Evolutionary conservation across 805 yeast species (phyloP).

Genomic region (Limtongia smithiae): DNA sequence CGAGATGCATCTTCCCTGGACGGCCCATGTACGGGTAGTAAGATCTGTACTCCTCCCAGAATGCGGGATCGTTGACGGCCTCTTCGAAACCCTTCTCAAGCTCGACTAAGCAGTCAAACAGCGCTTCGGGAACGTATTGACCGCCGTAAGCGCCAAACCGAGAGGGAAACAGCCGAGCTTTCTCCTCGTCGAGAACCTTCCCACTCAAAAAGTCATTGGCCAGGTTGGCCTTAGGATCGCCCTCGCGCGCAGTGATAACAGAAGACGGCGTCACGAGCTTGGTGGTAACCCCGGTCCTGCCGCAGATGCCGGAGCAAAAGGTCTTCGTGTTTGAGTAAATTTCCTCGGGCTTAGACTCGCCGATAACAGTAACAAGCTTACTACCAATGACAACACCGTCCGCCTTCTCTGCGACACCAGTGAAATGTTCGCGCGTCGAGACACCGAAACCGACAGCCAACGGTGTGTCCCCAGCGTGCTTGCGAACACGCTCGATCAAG

Average conservation of each 20-base stretch:
- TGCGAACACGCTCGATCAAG: constrained; percentile 71
- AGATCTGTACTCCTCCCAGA: constrained; percentile 88
- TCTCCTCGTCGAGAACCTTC: constrained; percentile 11
- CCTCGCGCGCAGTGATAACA: constrained; percentile 32
- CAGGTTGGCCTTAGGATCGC: constrained; percentile 38
- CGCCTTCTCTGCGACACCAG: constrained; percentile 70
- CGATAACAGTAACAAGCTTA: constrained; percentile 67
- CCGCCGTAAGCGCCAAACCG: constrained; percentile 97
- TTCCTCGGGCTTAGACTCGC: constrained; percentile 56
- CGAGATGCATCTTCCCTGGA: constrained; percentile 88
- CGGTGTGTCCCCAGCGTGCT: constrained; percentile 70
- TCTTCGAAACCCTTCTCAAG: constrained; percentile 82
- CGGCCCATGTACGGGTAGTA: constrained; percentile 93
- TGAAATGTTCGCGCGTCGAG: constrained; percentile 85
- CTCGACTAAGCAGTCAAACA: constrained; percentile 86
- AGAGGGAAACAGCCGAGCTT: constrained; percentile 44
- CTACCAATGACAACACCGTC: constrained; percentile 98
- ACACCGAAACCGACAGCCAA: constrained; percentile 98
- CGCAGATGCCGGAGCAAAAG: constrained; percentile 43
- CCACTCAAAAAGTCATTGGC: constrained; percentile 22
- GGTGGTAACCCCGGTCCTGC: constrained; percentile 10
- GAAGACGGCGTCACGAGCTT: constrained; percentile 26
- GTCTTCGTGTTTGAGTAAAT: constrained; percentile 61
- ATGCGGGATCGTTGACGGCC: constrained; percentile 82
- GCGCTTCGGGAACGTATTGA: constrained; percentile 95